Percentiles rank a stretch among this genome's conserved stretches.
Evolutionary conservation across 331 rosid species (phyloP).

Genomic region (Phaseolus coccineus): DNA sequence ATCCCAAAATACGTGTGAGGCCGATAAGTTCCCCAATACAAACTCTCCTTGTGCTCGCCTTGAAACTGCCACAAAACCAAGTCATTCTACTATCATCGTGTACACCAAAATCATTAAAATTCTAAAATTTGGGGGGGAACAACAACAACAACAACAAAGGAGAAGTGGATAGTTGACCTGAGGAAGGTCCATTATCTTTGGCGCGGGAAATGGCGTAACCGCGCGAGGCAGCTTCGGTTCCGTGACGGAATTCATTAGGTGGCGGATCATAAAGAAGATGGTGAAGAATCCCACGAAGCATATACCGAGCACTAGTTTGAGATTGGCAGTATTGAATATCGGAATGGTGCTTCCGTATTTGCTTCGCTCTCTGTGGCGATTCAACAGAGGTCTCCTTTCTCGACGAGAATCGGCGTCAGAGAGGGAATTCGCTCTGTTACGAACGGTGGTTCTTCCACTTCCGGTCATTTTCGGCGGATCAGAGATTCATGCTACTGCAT

Average conservation of each 20-base stretch:
- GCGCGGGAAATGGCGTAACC: constrained; percentile 85
- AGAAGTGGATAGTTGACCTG: constrained; percentile 59
- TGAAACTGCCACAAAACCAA: constrained; percentile 70
- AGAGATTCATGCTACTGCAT: constrained; percentile 9
- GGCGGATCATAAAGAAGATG: constrained; percentile 58
- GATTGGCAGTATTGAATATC: constrained; percentile 56
- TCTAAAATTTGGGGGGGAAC: not conserved
- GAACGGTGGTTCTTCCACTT: constrained; percentile 61
- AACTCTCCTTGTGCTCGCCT: constrained; percentile 90
- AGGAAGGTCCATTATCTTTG: constrained; percentile 87
- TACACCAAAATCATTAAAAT: constrained; percentile 1
- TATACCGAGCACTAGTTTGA: constrained; percentile 60
- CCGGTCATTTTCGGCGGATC: constrained; percentile 62
- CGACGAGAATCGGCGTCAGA: constrained; percentile 51
- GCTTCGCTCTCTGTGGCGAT: constrained; percentile 55
- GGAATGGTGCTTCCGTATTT: constrained; percentile 58
- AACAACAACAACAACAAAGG: not conserved
- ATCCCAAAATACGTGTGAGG: constrained; percentile 91
- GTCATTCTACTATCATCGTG: constrained; percentile 19
- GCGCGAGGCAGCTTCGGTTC: constrained; percentile 60
- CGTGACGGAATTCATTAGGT: constrained; percentile 44
- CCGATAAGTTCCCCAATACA: constrained; percentile 99
- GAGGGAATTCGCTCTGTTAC: constrained; percentile 63
- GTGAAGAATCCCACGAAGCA: constrained; percentile 62
- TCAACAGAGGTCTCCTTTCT: constrained; percentile 36